Evolutionary conservation across 441 rosid genomes (phyloP).

Genomic region (Corymbia citriodora): DNA sequence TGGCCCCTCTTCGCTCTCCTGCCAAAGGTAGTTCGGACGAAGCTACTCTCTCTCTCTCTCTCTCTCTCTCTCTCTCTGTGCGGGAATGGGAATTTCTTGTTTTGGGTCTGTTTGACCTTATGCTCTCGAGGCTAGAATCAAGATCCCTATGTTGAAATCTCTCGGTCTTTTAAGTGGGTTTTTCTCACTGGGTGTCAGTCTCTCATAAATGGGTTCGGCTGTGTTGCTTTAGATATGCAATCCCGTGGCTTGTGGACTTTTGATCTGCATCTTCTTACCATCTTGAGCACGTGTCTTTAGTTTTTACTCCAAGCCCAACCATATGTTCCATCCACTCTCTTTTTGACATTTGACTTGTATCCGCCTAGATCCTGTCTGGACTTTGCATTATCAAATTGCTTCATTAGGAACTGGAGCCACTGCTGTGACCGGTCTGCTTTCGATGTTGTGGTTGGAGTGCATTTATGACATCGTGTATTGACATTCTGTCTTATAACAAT

Average conservation of each 20-base stretch:
- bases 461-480: not conserved
- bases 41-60: not conserved
- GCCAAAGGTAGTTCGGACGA: slow-evolving; percentile 22
- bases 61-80: not conserved
- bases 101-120: not conserved
- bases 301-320: not conserved
- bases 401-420: not conserved
- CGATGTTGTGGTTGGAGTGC: not conserved
- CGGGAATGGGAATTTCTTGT: not conserved
- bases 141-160: not conserved
- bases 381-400: not conserved
- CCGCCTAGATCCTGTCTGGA: not conserved
- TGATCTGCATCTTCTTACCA: not conserved
- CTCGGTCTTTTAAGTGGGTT: not conserved
- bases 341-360: not conserved
- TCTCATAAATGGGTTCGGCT: not conserved
- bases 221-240: not conserved
- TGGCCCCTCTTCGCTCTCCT: slow-evolving; percentile 9
- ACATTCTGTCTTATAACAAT: not conserved
- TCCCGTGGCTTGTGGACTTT: not conserved
- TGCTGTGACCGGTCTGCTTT: not conserved
- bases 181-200: not conserved
- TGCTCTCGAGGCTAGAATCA: not conserved
- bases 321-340: not conserved
- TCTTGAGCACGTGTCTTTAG: not conserved